A percentile compares a stretch with the other conserved stretches of the same genome.
Conservation (phyloP, 2,329 filamentous ascomycete species). For the Alternaria sp. region DNA sequence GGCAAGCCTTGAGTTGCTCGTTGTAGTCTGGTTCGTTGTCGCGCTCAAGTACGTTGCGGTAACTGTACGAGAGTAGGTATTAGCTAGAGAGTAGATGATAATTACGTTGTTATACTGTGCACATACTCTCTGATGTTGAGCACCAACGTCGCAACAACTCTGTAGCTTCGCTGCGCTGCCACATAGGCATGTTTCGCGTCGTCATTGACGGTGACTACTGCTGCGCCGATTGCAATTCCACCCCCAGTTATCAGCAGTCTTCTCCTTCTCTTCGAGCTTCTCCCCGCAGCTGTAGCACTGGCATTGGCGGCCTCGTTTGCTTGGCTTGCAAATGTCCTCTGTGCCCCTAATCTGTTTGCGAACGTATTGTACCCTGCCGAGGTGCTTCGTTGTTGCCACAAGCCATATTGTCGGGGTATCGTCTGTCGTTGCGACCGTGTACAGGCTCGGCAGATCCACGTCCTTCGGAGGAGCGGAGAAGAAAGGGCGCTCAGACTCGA, state of each 20-base stretch:
- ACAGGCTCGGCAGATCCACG: slow-evolving; percentile 51
- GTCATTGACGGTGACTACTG: slow-evolving; percentile 62
- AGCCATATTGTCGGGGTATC: slow-evolving; percentile 28
- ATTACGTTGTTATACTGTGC: neutral
- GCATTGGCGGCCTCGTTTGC: slow-evolving; percentile 12
- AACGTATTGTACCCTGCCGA: slow-evolving; percentile 12
- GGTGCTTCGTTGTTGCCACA: slow-evolving; percentile 30
- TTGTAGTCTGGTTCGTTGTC: slow-evolving; percentile 71
- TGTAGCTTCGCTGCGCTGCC: slow-evolving; percentile 77
- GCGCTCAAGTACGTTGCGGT: slow-evolving; percentile 81
- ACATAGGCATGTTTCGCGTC: slow-evolving; percentile 80
- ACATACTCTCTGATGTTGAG: slow-evolving; percentile 89
- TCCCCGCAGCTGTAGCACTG: slow-evolving; percentile 13
- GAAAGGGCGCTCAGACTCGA: slow-evolving; percentile 36
- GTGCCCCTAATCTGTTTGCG: slow-evolving; percentile 5
- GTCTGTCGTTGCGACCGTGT: slow-evolving; percentile 37
- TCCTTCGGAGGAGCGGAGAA: slow-evolving; percentile 39
- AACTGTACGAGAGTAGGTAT: slow-evolving; percentile 64
- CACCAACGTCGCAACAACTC: slow-evolving; percentile 77
- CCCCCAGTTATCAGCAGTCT: slow-evolving; percentile 40
- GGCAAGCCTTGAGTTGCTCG: slow-evolving; percentile 79
- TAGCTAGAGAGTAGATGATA: slow-evolving; percentile 18
- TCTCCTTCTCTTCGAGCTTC: slow-evolving; percentile 29
- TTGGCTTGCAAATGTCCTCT: slow-evolving; percentile 27
- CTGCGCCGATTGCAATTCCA: slow-evolving; percentile 50